A percentile compares a stretch with the other conserved stretches of the same genome.
Evolutionary conservation across 805 yeast genomes (phyloP).

Genomic region (Maudiozyma barnettii): DNA sequence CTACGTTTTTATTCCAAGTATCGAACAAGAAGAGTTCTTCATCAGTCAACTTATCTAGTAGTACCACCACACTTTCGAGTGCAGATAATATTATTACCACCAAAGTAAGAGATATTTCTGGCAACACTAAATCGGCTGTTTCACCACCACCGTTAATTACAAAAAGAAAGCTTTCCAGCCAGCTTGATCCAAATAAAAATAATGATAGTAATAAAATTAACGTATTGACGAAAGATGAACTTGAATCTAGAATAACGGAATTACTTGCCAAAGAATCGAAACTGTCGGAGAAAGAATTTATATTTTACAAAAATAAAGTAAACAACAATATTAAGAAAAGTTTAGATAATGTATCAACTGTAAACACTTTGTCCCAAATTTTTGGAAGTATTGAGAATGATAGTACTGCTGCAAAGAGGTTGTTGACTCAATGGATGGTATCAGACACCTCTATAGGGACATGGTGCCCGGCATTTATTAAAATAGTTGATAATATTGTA

Average conservation of each 20-base stretch:
- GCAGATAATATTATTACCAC: constrained; percentile 5
- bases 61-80: background rate
- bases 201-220: too few relatives aligned
- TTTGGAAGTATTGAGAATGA: constrained; percentile 16
- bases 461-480: constrained; percentile 64
- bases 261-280: constrained; percentile 24
- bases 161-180: background rate
- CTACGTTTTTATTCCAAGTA: constrained; percentile 24
- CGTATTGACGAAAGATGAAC: constrained; percentile 6
- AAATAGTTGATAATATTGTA: constrained; percentile 36
- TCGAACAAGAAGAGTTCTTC: constrained; percentile 8
- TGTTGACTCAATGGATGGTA: constrained; percentile 45
- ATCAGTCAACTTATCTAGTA: background rate
- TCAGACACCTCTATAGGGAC: constrained; percentile 43
- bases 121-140: constrained; percentile 12
- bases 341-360: constrained; percentile 24
- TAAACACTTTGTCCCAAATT: constrained; percentile 18
- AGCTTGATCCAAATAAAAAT: background rate
- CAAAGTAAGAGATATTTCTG: constrained; percentile 12
- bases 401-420: constrained; percentile 27
- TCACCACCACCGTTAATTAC: constrained; percentile 15
- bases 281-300: constrained; percentile 35
- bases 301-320: constrained; percentile 37
- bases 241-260: constrained; percentile 16
- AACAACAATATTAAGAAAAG: constrained; percentile 20